Conservation (phyloP, 2,329 filamentous ascomycete genomes). For the Didymella pinodella region DNA sequence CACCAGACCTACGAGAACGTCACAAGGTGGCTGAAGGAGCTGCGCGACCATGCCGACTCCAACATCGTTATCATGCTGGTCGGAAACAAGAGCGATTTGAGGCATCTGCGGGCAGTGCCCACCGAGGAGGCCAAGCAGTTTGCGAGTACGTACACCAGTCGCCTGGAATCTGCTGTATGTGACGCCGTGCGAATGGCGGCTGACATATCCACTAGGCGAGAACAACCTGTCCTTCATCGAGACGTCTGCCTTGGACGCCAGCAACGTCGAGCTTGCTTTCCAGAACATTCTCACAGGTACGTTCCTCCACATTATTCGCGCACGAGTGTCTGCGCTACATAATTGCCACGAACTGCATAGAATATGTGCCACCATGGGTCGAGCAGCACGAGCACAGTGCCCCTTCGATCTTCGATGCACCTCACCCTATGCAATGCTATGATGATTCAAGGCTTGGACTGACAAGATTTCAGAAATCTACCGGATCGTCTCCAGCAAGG, state of each 20-base stretch:
- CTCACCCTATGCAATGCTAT: not conserved
- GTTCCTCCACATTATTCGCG: conserved; percentile 30
- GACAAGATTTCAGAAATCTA: conserved; percentile 80
- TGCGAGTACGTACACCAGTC: conserved; percentile 73
- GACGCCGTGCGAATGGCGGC: conserved; percentile 3
- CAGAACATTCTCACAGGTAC: conserved; percentile 98
- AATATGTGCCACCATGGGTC: not conserved
- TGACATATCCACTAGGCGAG: conserved; percentile 69
- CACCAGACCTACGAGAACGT: conserved; percentile 99
- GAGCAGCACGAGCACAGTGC: conserved; percentile 7
- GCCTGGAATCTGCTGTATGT: not conserved
- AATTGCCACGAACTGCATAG: not conserved
- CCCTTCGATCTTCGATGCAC: conserved; percentile 5
- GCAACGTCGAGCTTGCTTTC: conserved; percentile 98
- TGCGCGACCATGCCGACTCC: conserved; percentile 95
- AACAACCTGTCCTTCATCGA: conserved; percentile 99
- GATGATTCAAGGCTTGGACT: conserved; percentile 5
- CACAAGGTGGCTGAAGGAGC: conserved; percentile 97
- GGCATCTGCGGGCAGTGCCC: conserved; percentile 93
- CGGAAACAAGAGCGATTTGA: conserved; percentile 99
- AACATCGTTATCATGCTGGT: conserved; percentile 99
- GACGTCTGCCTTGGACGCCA: conserved; percentile 97
- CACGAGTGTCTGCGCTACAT: not conserved
- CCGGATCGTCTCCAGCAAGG: conserved; percentile 98
- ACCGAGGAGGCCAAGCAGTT: conserved; percentile 98